A percentile compares a stretch with the other conserved stretches of the same genome.
These are phyloP conservation scores for Gastrolobium villosum DNA, from an alignment of 306 rosid genomes.

Conservation along the genomic window DNA sequence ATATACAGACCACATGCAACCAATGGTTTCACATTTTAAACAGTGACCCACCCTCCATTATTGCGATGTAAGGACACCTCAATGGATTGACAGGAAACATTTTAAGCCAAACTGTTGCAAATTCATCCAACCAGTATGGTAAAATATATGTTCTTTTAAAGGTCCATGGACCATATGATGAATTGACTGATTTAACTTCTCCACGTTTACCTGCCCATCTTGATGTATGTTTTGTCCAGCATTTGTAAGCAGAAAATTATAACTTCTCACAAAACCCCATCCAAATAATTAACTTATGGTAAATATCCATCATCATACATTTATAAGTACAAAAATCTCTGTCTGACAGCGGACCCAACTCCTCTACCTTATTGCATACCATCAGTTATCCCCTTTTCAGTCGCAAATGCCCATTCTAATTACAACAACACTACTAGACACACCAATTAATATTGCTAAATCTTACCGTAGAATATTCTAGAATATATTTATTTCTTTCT, in stretches of 20 bases:
- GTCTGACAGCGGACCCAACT: not conserved
- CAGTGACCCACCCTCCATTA: not conserved
- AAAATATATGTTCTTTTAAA: not conserved
- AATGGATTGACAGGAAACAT: not conserved
- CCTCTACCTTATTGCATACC: not conserved
- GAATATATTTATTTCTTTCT: too few species aligned
- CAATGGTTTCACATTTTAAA: conserved; percentile 27
- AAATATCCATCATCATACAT: not conserved
- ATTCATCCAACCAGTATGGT: not conserved
- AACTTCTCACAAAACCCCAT: not conserved
- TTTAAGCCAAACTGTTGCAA: conserved; percentile 31
- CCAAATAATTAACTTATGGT: not conserved
- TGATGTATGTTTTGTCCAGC: too few species aligned
- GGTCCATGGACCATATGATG: not conserved
- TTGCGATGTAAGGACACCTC: not conserved
- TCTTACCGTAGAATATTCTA: too few species aligned
- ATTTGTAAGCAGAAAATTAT: not conserved
- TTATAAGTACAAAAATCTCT: not conserved
- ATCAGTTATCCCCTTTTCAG: conserved; percentile 9
- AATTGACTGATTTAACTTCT: not conserved
- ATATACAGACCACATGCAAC: not conserved
- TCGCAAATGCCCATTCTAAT: not conserved
- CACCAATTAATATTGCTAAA: not conserved
- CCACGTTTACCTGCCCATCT: not conserved
- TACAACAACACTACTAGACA: not conserved